Percentiles rank a stretch among this genome's conserved stretches.
Conservation (phyloP, 225 moss, liverwort and hornwort genomes). For the Climacium dendroides region DNA sequence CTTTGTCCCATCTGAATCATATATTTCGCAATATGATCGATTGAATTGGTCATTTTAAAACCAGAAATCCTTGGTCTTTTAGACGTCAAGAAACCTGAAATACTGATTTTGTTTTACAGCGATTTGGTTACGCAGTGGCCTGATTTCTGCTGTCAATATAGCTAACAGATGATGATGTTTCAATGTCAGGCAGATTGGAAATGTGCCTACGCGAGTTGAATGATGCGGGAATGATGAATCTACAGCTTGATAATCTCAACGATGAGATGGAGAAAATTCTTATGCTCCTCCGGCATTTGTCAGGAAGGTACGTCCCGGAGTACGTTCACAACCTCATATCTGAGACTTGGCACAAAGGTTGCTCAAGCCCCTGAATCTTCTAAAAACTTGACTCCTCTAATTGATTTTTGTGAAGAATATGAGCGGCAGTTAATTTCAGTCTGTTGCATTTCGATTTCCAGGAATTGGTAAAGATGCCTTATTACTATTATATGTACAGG, state of each 20-base stretch:
- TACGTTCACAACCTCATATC: background rate
- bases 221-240: constrained; percentile 21
- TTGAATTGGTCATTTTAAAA: background rate
- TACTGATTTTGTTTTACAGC: background rate
- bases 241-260: constrained; percentile 28
- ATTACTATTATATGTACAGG: background rate
- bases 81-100: background rate
- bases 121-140: background rate
- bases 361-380: background rate
- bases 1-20: background rate
- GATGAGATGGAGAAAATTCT: constrained; percentile 33
- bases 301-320: constrained; percentile 9
- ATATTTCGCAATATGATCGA: background rate
- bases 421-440: background rate
- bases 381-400: background rate
- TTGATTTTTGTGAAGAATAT: background rate
- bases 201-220: constrained; percentile 18
- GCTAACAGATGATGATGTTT: constrained; percentile 4
- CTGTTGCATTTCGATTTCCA: background rate
- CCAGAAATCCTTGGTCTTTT: background rate
- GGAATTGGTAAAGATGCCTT: background rate
- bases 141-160: background rate
- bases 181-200: constrained; percentile 43
- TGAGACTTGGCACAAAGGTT: background rate
- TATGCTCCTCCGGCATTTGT: constrained; percentile 24